Percentiles rank a stretch among this genome's conserved stretches.
These are phyloP conservation scores for Neurospora africana DNA, from an alignment of 495 filamentous ascomycete genomes.

Conservation along the genomic window DNA sequence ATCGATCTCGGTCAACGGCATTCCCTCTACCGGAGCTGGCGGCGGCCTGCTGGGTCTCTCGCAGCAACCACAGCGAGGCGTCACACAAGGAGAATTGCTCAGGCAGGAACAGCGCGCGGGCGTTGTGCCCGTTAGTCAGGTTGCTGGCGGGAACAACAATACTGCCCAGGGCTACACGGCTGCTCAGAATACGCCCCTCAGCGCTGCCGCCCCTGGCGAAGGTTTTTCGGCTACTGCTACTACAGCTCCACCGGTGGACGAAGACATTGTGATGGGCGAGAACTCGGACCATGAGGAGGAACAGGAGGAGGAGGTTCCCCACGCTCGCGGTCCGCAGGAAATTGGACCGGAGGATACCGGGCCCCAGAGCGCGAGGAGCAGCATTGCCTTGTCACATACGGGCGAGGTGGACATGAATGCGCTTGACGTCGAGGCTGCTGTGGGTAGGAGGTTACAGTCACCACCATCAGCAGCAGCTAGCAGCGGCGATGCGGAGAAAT, in stretches of 20 bases:
- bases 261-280: constrained; percentile 25
- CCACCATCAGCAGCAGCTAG: constrained; percentile 2
- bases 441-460: constrained; percentile 29
- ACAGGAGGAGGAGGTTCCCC: constrained; percentile 53
- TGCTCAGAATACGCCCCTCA: background rate
- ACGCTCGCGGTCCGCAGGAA: constrained; percentile 70
- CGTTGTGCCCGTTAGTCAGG: constrained; percentile 46
- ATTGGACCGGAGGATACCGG: constrained; percentile 84
- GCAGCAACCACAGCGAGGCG: constrained; percentile 27
- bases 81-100: constrained; percentile 68
- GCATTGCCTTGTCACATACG: constrained; percentile 13
- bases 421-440: constrained; percentile 44
- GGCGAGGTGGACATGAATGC: constrained; percentile 31
- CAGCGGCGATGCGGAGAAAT: background rate
- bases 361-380: constrained; percentile 44
- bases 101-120: constrained; percentile 70
- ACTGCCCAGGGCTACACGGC: constrained; percentile 10
- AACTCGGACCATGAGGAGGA: constrained; percentile 18
- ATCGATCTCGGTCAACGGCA: constrained; percentile 54
- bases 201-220: constrained; percentile 14
- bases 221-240: constrained; percentile 7
- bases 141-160: constrained; percentile 18
- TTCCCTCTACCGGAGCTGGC: constrained; percentile 32
- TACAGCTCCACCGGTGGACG: constrained; percentile 12
- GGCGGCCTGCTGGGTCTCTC: constrained; percentile 12